Base-by-base conservation (phyloP, 2,329 filamentous ascomycete species). In the Biscogniauxia mediterranea region DNA sequence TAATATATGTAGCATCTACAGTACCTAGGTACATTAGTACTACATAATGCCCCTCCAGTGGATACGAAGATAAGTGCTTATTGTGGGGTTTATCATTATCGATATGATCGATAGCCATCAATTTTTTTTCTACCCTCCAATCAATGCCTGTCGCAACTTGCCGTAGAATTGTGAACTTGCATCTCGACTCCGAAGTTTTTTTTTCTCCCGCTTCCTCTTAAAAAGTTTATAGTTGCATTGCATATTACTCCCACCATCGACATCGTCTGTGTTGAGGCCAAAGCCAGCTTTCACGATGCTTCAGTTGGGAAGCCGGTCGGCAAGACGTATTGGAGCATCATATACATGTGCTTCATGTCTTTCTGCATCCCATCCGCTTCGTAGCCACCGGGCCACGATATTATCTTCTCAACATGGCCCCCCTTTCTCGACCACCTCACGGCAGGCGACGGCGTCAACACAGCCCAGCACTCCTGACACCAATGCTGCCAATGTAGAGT, bases 221-320 rank as follows among this genome's bases (percentile, higher is more conserved):
- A 32, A 32, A 32, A 13, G 28, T 32, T 32, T 32, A 2, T 13
- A 32, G 28, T 32, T 2, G 28, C 28, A 28, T 28, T 32, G 28
- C 11, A 32, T 32, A 32, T 32, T 6, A 32, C 7, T 23, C 7
- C 3, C 19, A 49, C 54, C 59, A 42, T 55, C 32, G 57, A 54
- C n/a, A 26, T 25, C 26, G 9, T 57, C 21, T 60, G 38, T 55
- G 32, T 53, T 56, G 56, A 57, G 56, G 25, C 7, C 13, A 60
- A 49, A 53, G 61, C 61, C 58, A 55, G 61, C 60, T 58, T 56
- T 65, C 64, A 67, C 70, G 69, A 77, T 77, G 75, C 74, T 76
- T 65, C 73, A 65, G 65, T 66, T 75, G 64, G 66, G 71, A 21
- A 67, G 70, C 52, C 65, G 65, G 32, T 64, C 67, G 60, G 61